Evolutionary conservation across 1,284 basidiomycete genomes (phyloP), one percentile per base, ranked within the genome.

Genomic region (Tranzscheliella williamsii): DNA sequence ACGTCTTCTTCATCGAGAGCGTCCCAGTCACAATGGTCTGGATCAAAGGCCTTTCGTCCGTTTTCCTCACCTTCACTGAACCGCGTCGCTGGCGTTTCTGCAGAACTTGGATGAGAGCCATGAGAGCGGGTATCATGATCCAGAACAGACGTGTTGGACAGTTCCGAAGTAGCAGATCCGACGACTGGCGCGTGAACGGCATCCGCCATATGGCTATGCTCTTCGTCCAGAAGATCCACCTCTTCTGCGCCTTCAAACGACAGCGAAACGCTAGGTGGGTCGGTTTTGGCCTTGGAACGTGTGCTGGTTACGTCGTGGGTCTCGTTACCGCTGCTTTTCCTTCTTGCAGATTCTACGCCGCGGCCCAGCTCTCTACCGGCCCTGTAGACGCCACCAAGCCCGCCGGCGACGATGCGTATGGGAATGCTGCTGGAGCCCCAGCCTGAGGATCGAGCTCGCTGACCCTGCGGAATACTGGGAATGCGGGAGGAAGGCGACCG

Each of bases 401-500:
- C 51, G 15, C 57, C 57, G 4, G 63, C 57, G 12, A 61, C 63
- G 21, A 55, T 62, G 3, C 63, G 57, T n/a, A 66, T 66, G 4
- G 57, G 57, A 8, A 66, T 61, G 40, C 54, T 53, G 34, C 63
- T 52, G 21, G 57, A 30, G 4, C 48, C 36, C 63, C 60, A 61
- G 11, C 53, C 53, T 4, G 45, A 41, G n/a, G 52, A 53, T 11
- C 53, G 48, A 9, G 39, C 63, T 9, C 48, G 48, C 22, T 54
- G 57, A 6, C 60, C 60, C 16, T 66, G 63, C 2, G 63, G 63
- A 27, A 66, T 62, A 38, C 56, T 62, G 0, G 57, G 63, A 17
- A 66, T 54, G 20, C 42, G 54, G 1, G 52, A 34, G 8, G 62
- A 55, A 12, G 58, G 48, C 31, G 53, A 56, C 16, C 49, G 31